phyloP scores from a whole-genome alignment of 768 basidiomycete genomes.

The Boletus vinaceobasis region DNA sequence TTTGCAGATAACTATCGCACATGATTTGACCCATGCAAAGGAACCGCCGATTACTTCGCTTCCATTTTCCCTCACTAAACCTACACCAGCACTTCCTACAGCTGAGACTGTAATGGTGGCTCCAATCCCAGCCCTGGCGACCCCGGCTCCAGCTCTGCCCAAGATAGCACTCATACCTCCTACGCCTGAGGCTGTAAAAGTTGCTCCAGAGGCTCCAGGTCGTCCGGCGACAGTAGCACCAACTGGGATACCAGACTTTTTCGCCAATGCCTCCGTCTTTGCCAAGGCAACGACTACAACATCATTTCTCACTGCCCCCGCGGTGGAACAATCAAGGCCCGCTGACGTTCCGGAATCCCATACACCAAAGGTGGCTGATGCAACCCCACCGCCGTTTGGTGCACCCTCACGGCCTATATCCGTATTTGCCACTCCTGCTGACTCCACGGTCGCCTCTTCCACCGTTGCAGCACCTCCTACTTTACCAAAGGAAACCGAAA shows the following conservation, averaged over 20 bases:
- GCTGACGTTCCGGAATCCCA: neutral
- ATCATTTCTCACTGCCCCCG: slow-evolving; percentile 21
- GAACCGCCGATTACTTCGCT: slow-evolving; percentile 64
- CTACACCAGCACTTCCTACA: slow-evolving; percentile 17
- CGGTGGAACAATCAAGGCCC: slow-evolving; percentile 10
- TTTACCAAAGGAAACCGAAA: slow-evolving; percentile 19
- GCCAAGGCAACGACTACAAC: slow-evolving; percentile 33
- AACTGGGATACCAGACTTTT: slow-evolving; percentile 58
- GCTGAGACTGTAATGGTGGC: slow-evolving; percentile 15
- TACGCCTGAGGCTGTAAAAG: slow-evolving; percentile 23
- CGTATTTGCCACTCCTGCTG: slow-evolving; percentile 1
- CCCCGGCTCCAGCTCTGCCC: slow-evolving; percentile 14
- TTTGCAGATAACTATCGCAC: slow-evolving; percentile 35
- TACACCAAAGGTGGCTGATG: slow-evolving; percentile 6
- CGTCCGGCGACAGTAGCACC: slow-evolving; percentile 6
- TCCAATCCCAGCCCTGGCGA: slow-evolving; percentile 12
- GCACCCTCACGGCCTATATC: slow-evolving; percentile 6
- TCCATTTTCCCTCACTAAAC: slow-evolving; percentile 61
- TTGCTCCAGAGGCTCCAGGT: slow-evolving; percentile 9
- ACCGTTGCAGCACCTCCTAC: slow-evolving; percentile 3
- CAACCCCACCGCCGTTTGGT: slow-evolving; percentile 11
- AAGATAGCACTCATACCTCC: slow-evolving; percentile 25
- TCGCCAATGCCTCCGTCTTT: slow-evolving; percentile 49
- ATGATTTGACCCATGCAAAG: slow-evolving; percentile 45
- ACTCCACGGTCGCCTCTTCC: slow-evolving; percentile 2